Evolutionary conservation across 768 basidiomycete species (phyloP).

Genomic region (Naematelia encephala): DNA sequence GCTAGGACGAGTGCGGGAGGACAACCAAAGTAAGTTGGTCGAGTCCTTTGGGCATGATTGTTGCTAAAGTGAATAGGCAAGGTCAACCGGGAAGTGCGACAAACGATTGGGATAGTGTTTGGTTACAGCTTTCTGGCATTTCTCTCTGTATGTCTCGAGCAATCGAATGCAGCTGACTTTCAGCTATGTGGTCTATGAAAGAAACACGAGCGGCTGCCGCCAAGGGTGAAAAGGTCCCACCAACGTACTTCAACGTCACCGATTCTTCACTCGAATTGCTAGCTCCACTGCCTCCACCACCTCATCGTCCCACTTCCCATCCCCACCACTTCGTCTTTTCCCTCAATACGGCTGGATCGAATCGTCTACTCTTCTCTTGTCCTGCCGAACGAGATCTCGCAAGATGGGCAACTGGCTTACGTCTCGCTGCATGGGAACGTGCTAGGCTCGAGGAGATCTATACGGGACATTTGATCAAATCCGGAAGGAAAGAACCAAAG

Average conservation of each 20-base stretch:
- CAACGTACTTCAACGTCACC: constrained; percentile 51
- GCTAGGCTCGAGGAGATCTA: constrained; percentile 94
- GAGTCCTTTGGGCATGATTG: too few relatives aligned
- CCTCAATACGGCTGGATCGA: constrained; percentile 89
- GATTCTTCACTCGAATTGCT: constrained; percentile 49
- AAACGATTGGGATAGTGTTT: constrained; percentile 52
- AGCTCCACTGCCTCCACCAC: constrained; percentile 49
- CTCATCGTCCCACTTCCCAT: constrained; percentile 45
- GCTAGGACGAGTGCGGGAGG: constrained; percentile 48
- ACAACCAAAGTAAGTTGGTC: constrained; percentile 40
- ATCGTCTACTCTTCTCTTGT: constrained; percentile 83
- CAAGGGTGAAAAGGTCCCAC: constrained; percentile 50
- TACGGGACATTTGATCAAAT: constrained; percentile 83
- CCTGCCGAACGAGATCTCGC: constrained; percentile 65
- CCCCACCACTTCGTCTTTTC: constrained; percentile 66
- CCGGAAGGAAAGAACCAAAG: constrained; percentile 55
- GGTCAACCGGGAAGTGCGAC: constrained; percentile 47
- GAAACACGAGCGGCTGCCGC: constrained; percentile 49
- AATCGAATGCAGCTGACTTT: neutral
- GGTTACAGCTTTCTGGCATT: constrained; percentile 51
- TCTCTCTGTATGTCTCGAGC: constrained; percentile 41
- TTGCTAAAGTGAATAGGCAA: constrained; percentile 20
- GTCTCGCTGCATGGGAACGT: constrained; percentile 91
- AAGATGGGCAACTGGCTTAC: constrained; percentile 87
- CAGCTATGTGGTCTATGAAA: constrained; percentile 52